A percentile compares a stretch with the other conserved stretches of the same genome.
These are phyloP conservation scores for Ustilago crameri DNA, from an alignment of 1,284 basidiomycete genomes.

Conservation along the genomic window DNA sequence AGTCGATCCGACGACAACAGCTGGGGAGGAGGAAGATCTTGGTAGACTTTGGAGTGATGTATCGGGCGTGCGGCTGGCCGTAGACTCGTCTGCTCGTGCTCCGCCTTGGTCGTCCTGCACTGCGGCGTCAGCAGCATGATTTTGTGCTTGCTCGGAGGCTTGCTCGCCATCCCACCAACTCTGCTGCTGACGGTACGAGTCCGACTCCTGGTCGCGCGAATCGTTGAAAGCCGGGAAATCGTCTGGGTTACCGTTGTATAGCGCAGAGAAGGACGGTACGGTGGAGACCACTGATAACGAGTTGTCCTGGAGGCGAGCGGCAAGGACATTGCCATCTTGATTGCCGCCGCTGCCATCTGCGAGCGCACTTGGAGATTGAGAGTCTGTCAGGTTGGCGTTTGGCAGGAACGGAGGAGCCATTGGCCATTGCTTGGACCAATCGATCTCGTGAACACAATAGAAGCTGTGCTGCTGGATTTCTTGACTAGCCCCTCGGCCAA, in stretches of 20 bases:
- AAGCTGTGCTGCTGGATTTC: constrained; percentile 53
- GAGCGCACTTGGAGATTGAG: constrained; percentile 6
- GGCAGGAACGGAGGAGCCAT: constrained; percentile 57
- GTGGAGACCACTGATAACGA: constrained; percentile 48
- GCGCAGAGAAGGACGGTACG: constrained; percentile 59
- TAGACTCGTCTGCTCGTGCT: background rate
- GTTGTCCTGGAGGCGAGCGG: constrained; percentile 19
- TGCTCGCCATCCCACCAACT: constrained; percentile 23
- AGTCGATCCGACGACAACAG: constrained; percentile 22
- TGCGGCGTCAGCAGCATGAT: background rate
- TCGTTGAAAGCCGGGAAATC: constrained; percentile 63
- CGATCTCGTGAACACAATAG: constrained; percentile 40
- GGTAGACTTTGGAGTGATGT: constrained; percentile 13
- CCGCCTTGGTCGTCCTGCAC: background rate
- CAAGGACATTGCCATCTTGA: constrained; percentile 4
- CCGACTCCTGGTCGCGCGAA: constrained; percentile 40
- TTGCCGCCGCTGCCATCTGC: constrained; percentile 1
- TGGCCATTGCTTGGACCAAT: constrained; percentile 56
- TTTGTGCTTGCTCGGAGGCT: background rate
- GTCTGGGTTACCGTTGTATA: constrained; percentile 56
- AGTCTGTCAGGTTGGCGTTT: constrained; percentile 38
- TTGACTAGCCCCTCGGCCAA: constrained; percentile 47
- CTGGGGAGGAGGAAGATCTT: constrained; percentile 36
- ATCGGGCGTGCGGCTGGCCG: background rate
- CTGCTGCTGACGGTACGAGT: constrained; percentile 19